Conservation (phyloP, 1,284 basidiomycete genomes). For the Ustilago crameri region DNA sequence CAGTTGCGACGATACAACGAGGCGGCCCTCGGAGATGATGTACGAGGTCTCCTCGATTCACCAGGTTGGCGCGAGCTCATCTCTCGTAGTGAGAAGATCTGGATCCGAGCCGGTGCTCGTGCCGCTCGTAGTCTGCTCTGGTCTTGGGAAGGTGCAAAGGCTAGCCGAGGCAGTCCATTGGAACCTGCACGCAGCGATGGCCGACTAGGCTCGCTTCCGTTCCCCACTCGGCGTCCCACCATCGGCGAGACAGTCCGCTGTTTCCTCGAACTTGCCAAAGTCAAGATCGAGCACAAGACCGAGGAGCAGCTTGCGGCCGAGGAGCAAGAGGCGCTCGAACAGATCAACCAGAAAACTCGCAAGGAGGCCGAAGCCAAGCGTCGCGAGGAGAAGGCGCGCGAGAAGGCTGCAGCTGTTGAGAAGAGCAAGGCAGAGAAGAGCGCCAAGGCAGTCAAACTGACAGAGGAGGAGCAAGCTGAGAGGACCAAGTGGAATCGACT, state of each 20-base stretch:
- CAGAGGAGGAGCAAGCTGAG: conserved; percentile 40
- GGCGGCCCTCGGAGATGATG: conserved; percentile 85
- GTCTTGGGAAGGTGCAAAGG: conserved; percentile 57
- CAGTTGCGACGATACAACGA: conserved; percentile 94
- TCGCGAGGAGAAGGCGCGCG: conserved; percentile 45
- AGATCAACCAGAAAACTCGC: conserved; percentile 33
- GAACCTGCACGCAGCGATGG: conserved; percentile 65
- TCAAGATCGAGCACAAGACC: conserved; percentile 86
- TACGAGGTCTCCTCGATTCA: conserved; percentile 62
- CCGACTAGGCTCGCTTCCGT: conserved; percentile 63
- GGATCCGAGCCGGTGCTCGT: conserved; percentile 60
- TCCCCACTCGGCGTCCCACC: conserved; percentile 74
- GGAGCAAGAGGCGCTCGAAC: conserved; percentile 48
- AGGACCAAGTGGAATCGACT: conserved; percentile 70
- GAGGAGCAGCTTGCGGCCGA: conserved; percentile 80
- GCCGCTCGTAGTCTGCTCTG: conserved; percentile 64
- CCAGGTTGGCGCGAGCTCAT: conserved; percentile 62
- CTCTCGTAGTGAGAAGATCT: conserved; percentile 60
- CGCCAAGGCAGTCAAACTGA: conserved; percentile 24
- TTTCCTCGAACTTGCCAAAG: conserved; percentile 84
- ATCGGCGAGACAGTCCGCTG: conserved; percentile 89
- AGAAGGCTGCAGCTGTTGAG: conserved; percentile 22
- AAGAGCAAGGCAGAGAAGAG: conserved; percentile 32
- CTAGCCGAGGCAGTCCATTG: conserved; percentile 54
- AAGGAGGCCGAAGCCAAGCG: conserved; percentile 48